Evolutionary conservation across 257 asterid species (phyloP).

Genomic region (Knoxia roxburghii): DNA sequence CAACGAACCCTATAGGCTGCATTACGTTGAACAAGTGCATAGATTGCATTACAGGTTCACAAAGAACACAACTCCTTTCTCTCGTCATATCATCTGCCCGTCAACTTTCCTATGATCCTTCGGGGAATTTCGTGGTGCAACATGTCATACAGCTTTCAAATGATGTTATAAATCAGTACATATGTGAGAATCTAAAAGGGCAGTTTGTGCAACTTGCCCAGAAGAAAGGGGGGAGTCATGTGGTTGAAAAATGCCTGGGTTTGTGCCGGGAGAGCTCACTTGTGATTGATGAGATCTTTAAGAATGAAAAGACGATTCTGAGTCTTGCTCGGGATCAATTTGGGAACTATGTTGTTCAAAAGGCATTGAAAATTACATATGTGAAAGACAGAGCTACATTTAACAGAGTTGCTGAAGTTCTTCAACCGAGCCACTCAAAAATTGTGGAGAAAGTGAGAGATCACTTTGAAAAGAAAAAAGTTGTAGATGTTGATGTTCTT

Average conservation of each 20-base stretch:
- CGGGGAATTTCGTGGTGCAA: conserved; percentile 55
- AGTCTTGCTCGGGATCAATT: too few relatives aligned
- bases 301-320: too few relatives aligned
- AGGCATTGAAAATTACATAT: too few relatives aligned
- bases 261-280: not conserved
- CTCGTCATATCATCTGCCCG: conserved; percentile 20
- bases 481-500: too few relatives aligned
- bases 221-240: conserved; percentile 29
- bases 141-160: conserved; percentile 11
- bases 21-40: conserved; percentile 25
- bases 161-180: not conserved
- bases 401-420: too few relatives aligned
- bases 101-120: conserved; percentile 31
- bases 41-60: conserved; percentile 8
- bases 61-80: conserved; percentile 21
- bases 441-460: too few relatives aligned
- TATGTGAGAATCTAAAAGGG: conserved; percentile 8
- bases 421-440: too few relatives aligned
- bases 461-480: too few relatives aligned
- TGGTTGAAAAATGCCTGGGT: conserved; percentile 39
- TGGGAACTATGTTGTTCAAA: too few relatives aligned
- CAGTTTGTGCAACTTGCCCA: conserved; percentile 22
- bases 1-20: conserved; percentile 36
- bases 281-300: conserved; percentile 25
- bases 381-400: too few relatives aligned